Evolutionary conservation across 495 filamentous ascomycete species (phyloP).

Genomic region (Hypomontagnella monticulosa): DNA sequence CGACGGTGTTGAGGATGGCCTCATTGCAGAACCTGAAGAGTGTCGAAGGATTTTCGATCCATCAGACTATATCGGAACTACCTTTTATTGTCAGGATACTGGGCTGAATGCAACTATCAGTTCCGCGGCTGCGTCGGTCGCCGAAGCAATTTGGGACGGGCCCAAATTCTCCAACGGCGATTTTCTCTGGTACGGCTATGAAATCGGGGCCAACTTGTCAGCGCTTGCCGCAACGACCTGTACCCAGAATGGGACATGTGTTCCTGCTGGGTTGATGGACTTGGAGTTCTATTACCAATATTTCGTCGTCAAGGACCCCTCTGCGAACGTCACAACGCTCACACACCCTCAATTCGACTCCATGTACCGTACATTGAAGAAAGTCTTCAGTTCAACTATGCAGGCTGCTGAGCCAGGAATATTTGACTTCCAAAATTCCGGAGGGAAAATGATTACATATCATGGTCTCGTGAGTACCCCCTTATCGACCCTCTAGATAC

Average conservation of each 20-base stretch:
- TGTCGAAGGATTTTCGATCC: conserved; percentile 38
- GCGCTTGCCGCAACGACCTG: conserved; percentile 13
- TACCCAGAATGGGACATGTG: neutral
- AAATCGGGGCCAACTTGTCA: conserved; percentile 15
- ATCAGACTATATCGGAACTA: conserved; percentile 25
- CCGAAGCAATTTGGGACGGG: conserved; percentile 43
- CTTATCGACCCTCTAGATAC: conserved; percentile 37
- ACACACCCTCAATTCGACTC: conserved; percentile 21
- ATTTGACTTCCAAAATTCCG: conserved; percentile 44
- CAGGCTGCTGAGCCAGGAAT: conserved; percentile 52
- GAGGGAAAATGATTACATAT: conserved; percentile 56
- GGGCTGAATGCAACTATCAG: conserved; percentile 26
- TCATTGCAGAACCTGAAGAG: conserved; percentile 40
- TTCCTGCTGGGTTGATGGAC: neutral
- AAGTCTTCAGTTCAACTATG: conserved; percentile 47
- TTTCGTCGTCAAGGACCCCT: conserved; percentile 30
- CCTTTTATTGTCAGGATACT: conserved; percentile 21
- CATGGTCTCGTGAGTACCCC: conserved; percentile 55
- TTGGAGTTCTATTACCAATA: neutral
- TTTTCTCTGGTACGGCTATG: conserved; percentile 22
- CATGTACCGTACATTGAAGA: conserved; percentile 19
- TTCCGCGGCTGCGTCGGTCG: conserved; percentile 31
- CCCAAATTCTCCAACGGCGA: conserved; percentile 15
- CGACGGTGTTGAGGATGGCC: conserved; percentile 50
- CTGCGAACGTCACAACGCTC: conserved; percentile 16